Percentiles rank a stretch among this genome's conserved stretches.
Evolutionary conservation across 2,329 filamentous ascomycete genomes (phyloP).

Genomic region (Alternaria sp.): DNA sequence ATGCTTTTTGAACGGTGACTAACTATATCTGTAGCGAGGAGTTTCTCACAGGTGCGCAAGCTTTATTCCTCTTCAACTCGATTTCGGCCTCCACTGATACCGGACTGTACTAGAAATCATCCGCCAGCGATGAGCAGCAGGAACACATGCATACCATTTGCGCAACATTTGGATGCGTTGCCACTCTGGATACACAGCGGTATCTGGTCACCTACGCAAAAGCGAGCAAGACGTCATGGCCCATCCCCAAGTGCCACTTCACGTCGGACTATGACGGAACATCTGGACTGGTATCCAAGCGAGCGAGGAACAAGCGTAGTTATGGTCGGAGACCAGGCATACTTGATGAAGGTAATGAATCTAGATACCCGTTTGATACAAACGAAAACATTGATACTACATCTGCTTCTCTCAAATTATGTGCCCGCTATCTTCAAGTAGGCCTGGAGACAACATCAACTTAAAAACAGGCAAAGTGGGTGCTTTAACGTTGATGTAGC

Average conservation of each 20-base stretch:
- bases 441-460: background rate
- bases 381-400: background rate
- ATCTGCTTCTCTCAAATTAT: background rate
- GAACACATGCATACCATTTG: background rate
- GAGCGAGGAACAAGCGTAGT: background rate
- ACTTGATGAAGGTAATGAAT: constrained; percentile 5
- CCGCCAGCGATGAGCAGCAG: constrained; percentile 40
- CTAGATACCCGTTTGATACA: constrained; percentile 19
- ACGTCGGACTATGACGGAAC: background rate
- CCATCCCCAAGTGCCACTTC: background rate
- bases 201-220: background rate
- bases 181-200: background rate
- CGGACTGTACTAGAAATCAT: constrained; percentile 58
- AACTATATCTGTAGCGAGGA: constrained; percentile 51
- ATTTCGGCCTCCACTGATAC: constrained; percentile 59
- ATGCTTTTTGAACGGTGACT: background rate
- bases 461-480: background rate
- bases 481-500: background rate
- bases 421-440: background rate
- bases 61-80: constrained; percentile 61
- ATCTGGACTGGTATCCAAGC: background rate
- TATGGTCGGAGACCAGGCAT: background rate
- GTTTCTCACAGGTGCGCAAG: constrained; percentile 62
- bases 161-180: background rate
- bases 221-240: background rate